Base-by-base conservation (phyloP, 768 basidiomycete species). In the Rhizopogon vinicolor region DNA sequence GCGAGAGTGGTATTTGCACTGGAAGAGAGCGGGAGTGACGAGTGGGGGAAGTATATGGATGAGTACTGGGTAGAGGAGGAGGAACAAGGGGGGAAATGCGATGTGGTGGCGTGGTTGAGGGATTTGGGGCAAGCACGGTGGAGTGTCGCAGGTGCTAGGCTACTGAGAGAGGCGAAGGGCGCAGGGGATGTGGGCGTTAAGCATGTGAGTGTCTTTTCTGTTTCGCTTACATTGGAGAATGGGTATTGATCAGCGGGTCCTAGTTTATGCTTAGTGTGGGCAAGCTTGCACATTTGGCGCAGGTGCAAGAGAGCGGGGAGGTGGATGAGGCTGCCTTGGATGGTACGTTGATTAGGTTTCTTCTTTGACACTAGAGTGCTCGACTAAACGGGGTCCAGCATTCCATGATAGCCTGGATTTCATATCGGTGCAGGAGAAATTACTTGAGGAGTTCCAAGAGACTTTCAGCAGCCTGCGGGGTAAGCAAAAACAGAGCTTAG, bases 261-360 rank as follows among this genome's bases (percentile, higher is more conserved):
- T 63, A 98, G 95, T 75, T 98, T 44, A 86, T 92, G 82, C 81
- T 95, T 53, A 94, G 93, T 64, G 83, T 98, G 28, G 91, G 91
- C 19, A 98, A 98, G 69, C 80, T 98, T 10, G 75, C 87, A 0
- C 84, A 91, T 62, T 75, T 97, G 13, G 89, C 89, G 7, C 74
- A 79, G 51, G 62, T 77, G 58, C 73, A 78, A 57, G 86, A 86
- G 60, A 58, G 59, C 31, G 68, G 66, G 14, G 54, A 71, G 1
- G 55, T 72, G 14, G 83, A 88, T 41, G 81, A 84, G 53, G 65
- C 64, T 33, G 72, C 74, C 54, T 72, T 89, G 13, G 85, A 84
- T 65, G 79, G 89, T 85, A 65, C 51, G 73, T 65, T 8, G 41
- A 3, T 6, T n/a, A 7, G 10, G 3, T 35, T 53, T 28, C 18